Evolutionary conservation across 225 moss, liverwort and hornwort genomes (phyloP), one percentile per base, ranked within the genome.

Genomic region (Anthoceros angustus): DNA sequence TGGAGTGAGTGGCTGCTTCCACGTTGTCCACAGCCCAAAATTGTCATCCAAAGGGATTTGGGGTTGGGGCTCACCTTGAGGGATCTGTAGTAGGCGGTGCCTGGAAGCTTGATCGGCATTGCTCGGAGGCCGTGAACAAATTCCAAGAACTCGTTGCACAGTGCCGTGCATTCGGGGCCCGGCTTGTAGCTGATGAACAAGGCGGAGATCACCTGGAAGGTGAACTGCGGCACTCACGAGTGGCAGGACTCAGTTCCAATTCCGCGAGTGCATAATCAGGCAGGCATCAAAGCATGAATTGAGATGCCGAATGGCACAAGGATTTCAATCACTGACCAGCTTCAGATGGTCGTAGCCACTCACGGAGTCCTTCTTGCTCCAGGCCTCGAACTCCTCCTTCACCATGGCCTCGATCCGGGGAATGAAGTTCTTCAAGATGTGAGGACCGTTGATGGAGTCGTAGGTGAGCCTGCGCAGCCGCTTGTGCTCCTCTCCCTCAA

Each of bases 401-500:
- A 38, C 65, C 7, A 24, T 10, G 8, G 61, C 18, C 69, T 75
- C 74, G 20, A 75, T 62, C 25, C 26, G 42, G 0, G 70, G 70
- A n/a, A 75, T 66, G 40, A 32, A 70, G 16, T 23, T 11, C 7
- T 66, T 66, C 20, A 75, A 66, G 15, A 62, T 55, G 39, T 67
- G 39, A 5, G 69, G 65, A 5, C 74, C 74, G 38, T 75, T 64
- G n/a, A 75, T 55, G 11, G 43, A 64, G 14, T 62, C 62, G 9
- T 42, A 38, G 2, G 74, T 75, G 62, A 75, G 66, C 63, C 70
- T 65, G 11, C 74, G 70, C 4, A 75, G 70, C 61, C 74, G 64
- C 62, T 39, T 67, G 46, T 70, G 74, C 24, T 75, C 74, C 10
- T 70, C 66, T 21, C 67, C 74, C 48, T 75, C 70, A 10, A 75